Evolutionary conservation across 345 rosid genomes (phyloP), one percentile per base, ranked within the genome.

Genomic region (Punica granatum): DNA sequence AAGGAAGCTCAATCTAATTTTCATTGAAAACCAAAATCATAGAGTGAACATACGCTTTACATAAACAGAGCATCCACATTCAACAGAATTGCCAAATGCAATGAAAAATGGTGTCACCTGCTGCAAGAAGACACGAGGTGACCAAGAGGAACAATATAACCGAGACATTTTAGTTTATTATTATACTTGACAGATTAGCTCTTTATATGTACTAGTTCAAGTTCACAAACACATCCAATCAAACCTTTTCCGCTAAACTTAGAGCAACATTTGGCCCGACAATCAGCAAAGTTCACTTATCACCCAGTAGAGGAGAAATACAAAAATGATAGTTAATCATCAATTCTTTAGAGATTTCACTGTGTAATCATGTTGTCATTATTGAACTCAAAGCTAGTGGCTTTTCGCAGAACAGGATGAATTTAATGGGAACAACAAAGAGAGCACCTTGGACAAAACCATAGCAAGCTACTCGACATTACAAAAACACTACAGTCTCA

Each of bases 1-100:
- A 68, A 39, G 92, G 92, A 67, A 87, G 74, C 78, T 87, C 92
- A 43, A 87, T 74, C 92, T 85, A 28, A 26, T 56, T 11, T 10
- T n/a, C 1, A 6, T 30, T 15, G 61, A 1, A 5, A 56, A 28
- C 26, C 1, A 10, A 54, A 54, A 12, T 0, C 32, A 54, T 25
- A 49, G 6, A 7, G 56, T 30, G 23, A 51, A 9, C 0, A 6
- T 0, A 51, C 3, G 12, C 23, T 23, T n/a, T n/a, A 30, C 1
- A 3, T 8, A n/a, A 12, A 51, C 25, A 51, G 10, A 41, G 44
- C 14, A 16, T 11, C 44, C 44, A 9, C 14, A 41, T 41, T 41
- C 44, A 41, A 3, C 44, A 41, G 14, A 41, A 2, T 41, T 41
- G 14, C 14, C 15, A 9, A 41, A 23, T 23, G 30, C 58, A 28